Conservation (phyloP, 768 basidiomycete species). For the Favolaschia claudopus region DNA sequence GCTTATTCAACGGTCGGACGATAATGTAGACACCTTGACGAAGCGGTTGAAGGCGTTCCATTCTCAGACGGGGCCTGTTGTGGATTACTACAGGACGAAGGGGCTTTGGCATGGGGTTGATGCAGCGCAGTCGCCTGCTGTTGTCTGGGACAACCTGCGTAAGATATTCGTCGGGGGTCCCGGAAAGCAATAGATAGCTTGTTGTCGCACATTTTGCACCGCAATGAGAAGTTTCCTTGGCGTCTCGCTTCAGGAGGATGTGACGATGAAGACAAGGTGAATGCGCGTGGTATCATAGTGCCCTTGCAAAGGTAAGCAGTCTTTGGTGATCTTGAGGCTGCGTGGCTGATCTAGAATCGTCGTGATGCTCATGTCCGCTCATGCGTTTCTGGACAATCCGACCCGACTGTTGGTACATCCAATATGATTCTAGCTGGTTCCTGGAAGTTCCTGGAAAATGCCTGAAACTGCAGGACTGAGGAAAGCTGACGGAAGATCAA, state of each 20-base stretch:
- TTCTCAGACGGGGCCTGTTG: slow-evolving; percentile 92
- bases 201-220: slow-evolving; percentile 12
- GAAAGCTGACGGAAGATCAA: too few relatives aligned
- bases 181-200: slow-evolving; percentile 50
- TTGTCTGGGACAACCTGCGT: slow-evolving; percentile 89
- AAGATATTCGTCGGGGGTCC: slow-evolving; percentile 68
- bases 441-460: too few relatives aligned
- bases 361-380: not conserved
- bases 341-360: too few relatives aligned
- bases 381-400: too few relatives aligned
- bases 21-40: slow-evolving; percentile 93
- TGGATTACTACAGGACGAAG: slow-evolving; percentile 93
- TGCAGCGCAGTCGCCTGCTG: slow-evolving; percentile 89
- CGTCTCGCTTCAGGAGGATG: not conserved
- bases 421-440: too few relatives aligned
- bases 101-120: slow-evolving; percentile 92
- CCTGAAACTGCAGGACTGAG: too few relatives aligned
- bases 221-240: slow-evolving; percentile 22
- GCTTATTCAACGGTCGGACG: slow-evolving; percentile 95
- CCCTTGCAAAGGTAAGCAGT: too few relatives aligned
- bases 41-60: slow-evolving; percentile 93
- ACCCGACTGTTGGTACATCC: too few relatives aligned
- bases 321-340: too few relatives aligned
- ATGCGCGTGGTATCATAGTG: not conserved
- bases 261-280: slow-evolving; percentile 2